These are phyloP conservation scores for Penicillium sp. DNA, from an alignment of 2,329 filamentous ascomycete species.

Conservation along the genomic window DNA sequence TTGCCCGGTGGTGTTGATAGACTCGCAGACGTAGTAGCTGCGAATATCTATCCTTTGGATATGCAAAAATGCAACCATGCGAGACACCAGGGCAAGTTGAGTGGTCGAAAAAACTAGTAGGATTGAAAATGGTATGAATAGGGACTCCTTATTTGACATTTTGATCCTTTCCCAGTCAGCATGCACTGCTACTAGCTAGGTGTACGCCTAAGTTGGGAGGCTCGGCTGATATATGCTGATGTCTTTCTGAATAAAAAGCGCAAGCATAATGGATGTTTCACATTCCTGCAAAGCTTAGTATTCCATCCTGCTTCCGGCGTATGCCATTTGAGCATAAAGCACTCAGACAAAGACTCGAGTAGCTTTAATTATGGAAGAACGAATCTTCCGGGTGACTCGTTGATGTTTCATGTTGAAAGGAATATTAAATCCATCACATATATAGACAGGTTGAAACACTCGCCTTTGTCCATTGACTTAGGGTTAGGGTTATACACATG, in stretches of 20 bases:
- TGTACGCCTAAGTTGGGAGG: no score
- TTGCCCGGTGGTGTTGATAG: not conserved
- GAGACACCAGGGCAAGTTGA: conserved; percentile 11
- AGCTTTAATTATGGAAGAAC: not conserved
- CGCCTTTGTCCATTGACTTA: not conserved
- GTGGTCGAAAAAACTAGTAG: conserved; percentile 7
- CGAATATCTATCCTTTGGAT: conserved; percentile 5
- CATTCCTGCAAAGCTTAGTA: not conserved
- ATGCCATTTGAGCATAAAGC: not conserved
- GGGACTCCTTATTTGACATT: not conserved
- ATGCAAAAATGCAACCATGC: conserved; percentile 10
- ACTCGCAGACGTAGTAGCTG: not conserved
- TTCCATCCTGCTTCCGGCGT: not conserved
- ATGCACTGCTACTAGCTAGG: not conserved
- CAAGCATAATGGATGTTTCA: not conserved
- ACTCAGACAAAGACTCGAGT: not conserved
- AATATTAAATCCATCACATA: no score
- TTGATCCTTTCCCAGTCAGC: not conserved
- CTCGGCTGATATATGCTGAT: not conserved
- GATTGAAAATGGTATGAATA: conserved; percentile 7
- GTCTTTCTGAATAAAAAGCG: not conserved
- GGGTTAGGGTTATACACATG: not conserved
- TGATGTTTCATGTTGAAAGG: not conserved
- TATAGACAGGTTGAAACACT: no score
- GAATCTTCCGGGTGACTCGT: not conserved